Conservation (phyloP, 345 rosid species). For the Bruguiera sexangula region DNA sequence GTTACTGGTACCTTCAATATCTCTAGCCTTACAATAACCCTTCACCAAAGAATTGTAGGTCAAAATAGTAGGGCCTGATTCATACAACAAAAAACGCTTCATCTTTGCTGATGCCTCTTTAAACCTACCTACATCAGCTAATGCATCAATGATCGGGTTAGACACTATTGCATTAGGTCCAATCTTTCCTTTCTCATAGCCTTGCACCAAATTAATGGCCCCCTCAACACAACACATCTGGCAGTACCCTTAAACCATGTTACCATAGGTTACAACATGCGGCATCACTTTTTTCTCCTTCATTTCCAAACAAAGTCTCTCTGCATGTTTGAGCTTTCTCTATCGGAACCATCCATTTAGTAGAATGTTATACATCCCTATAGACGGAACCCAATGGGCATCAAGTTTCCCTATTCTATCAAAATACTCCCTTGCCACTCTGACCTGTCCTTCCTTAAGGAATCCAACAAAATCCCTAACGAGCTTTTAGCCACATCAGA, state of each 20-base stretch:
- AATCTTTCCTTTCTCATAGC: no score
- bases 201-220: no score
- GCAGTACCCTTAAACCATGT: no score
- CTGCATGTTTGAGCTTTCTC: no score
- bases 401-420: constrained; percentile 33
- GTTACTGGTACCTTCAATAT: constrained; percentile 64
- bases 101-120: constrained; percentile 63
- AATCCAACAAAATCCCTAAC: constrained; percentile 72
- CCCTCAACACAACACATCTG: no score
- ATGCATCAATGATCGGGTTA: constrained; percentile 58
- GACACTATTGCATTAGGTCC: no score
- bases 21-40: constrained; percentile 70
- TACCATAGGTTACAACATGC: no score
- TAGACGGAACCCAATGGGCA: constrained; percentile 50
- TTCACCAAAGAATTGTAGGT: constrained; percentile 80
- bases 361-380: constrained; percentile 58
- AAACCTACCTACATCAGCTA: constrained; percentile 71
- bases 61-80: constrained; percentile 61
- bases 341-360: constrained; percentile 49
- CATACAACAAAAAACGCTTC: constrained; percentile 61
- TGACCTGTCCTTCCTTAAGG: constrained; percentile 70
- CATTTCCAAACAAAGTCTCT: no score
- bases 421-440: constrained; percentile 51
- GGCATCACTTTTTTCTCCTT: no score
- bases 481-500: constrained; percentile 34